Base-by-base conservation (phyloP, 2,329 filamentous ascomycete genomes). In the Colletotrichum viniferum region DNA sequence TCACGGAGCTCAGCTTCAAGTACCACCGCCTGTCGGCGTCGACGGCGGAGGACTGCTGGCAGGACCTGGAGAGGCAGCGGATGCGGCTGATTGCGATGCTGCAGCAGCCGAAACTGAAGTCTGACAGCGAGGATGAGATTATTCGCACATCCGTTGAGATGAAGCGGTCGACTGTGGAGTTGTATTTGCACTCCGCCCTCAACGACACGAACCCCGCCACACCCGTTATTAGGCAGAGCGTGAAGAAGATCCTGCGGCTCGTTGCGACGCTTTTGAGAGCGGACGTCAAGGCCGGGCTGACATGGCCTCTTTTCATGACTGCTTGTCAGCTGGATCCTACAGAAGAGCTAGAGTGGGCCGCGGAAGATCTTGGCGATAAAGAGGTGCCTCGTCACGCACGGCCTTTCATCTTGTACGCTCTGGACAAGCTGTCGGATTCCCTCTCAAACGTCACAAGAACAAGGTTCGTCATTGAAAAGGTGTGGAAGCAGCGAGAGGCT, bases 271-370 rank as follows among this genome's bases (percentile, higher is more conserved):
- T 85, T 8, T 78, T 87, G 4, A 78, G 81, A 13, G 79, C 80
- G 7, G 81, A 80, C 1, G 77, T 81, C 4, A 77, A 81, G 12
- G 81, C 83, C 7, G 84, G 84, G 24, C 77, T 86, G 21, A 83
- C 83, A 26, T 87, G 85, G 85, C 84, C 85, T 7, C 77, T 87
- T 1, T 87, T 87, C 74, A 85, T 86, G 62, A 84, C 85, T 1
- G 85, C 84, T 1, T 84, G 86, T 13, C 85, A 86, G 70, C 79
- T 87, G 3, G 82, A 83, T 81, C n/a, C 77, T 9, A 62, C 68
- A 2, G 85, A 87, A 55, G 82, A 86, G 34, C 74, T 85, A 8
- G 83, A 82, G 78, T 79, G 77, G 74, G 58, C 65, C 1, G 14
- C 52, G 1, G 79, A 81, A 21, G 71, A 78, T 2, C 63, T 76